Percentiles rank a stretch among this genome's conserved stretches.
Evolutionary conservation across 2,329 filamentous ascomycete genomes (phyloP).

Genomic region (Xylaria sp.): DNA sequence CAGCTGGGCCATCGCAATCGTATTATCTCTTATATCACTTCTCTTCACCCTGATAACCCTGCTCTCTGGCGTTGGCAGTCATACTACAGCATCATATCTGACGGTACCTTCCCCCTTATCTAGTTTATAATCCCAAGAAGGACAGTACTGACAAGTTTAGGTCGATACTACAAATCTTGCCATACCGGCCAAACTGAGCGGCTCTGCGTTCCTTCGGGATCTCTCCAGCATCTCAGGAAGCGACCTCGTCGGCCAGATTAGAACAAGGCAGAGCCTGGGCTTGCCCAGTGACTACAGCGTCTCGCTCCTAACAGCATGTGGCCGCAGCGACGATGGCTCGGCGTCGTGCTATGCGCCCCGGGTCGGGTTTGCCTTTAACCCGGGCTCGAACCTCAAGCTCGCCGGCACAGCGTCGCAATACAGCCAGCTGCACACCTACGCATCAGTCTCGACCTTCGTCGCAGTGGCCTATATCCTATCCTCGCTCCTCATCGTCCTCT

Average conservation of each 20-base stretch:
- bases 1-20: constrained; percentile 37
- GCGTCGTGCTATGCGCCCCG: constrained; percentile 46
- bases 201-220: constrained; percentile 49
- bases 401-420: constrained; percentile 41
- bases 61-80: constrained; percentile 46
- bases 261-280: constrained; percentile 46
- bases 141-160: constrained; percentile 38
- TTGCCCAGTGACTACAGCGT: constrained; percentile 49
- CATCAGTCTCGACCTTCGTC: constrained; percentile 46
- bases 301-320: constrained; percentile 51
- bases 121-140: neutral
- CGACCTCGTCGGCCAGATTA: constrained; percentile 49
- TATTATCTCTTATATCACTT: constrained; percentile 44
- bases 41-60: constrained; percentile 47
- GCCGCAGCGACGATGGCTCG: constrained; percentile 37
- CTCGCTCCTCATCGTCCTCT: constrained; percentile 41
- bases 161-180: constrained; percentile 48
- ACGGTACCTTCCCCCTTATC: constrained; percentile 43
- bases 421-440: constrained; percentile 45
- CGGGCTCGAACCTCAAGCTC: constrained; percentile 49
- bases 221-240: constrained; percentile 48
- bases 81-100: constrained; percentile 49
- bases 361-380: constrained; percentile 50
- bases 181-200: constrained; percentile 48
- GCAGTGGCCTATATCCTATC: constrained; percentile 48